A percentile compares a stretch with the other conserved stretches of the same genome.
Evolutionary conservation across 164 flowering plant species (phyloP).

Genomic region (Hamamelis virginiana): DNA sequence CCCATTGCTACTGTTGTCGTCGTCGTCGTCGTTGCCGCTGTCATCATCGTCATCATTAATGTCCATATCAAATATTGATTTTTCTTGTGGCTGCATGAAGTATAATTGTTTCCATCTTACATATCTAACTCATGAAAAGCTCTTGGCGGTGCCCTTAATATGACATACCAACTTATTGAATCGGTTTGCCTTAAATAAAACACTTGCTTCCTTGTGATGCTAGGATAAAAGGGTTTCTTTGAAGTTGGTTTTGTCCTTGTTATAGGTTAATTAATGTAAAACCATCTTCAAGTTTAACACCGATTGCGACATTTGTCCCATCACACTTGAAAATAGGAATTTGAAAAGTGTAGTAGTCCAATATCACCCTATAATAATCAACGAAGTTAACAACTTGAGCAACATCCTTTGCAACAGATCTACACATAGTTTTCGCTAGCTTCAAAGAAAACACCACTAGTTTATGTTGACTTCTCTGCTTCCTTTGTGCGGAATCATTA

Average conservation of each 20-base stretch:
- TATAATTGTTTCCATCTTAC: background rate
- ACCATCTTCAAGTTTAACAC: background rate
- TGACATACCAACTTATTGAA: background rate
- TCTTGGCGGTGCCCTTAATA: background rate
- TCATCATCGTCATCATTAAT: background rate
- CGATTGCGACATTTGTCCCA: background rate
- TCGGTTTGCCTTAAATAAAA: constrained; percentile 1
- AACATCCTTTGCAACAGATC: background rate
- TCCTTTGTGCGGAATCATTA: background rate
- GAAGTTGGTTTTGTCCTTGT: background rate
- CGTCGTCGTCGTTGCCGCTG: too few species aligned
- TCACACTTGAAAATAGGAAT: background rate
- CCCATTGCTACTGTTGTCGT: too few species aligned
- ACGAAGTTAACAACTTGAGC: background rate
- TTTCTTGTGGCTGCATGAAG: too few species aligned
- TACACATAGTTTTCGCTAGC: background rate
- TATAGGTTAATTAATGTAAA: background rate
- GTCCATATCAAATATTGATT: too few species aligned
- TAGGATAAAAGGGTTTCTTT: background rate
- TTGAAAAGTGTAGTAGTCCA: background rate
- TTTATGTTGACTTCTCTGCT: constrained; percentile 1
- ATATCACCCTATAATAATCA: background rate
- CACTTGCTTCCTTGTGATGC: background rate
- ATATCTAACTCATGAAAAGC: background rate
- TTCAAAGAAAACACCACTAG: background rate